phyloP scores from a whole-genome alignment of 2,329 filamentous ascomycete species.

The Dactylellina haptotyla region DNA sequence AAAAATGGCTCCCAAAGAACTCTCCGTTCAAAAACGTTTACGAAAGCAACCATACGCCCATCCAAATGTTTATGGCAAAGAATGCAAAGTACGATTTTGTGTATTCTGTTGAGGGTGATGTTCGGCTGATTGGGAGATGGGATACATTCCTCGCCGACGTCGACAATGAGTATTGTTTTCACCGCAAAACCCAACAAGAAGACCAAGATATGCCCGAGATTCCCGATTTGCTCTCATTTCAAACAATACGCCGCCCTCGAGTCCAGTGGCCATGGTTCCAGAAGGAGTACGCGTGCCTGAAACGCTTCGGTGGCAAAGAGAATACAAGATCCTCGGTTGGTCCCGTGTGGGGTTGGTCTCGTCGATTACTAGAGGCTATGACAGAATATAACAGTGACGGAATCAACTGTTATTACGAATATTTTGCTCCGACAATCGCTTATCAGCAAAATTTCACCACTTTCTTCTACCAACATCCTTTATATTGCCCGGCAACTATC shows the following conservation, averaged over 20 bases:
- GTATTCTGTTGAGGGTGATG: constrained; percentile 25
- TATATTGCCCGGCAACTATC: constrained; percentile 28
- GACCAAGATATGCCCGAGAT: constrained; percentile 22
- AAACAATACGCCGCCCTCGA: constrained; percentile 11
- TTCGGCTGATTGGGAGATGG: constrained; percentile 34
- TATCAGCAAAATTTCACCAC: constrained; percentile 30
- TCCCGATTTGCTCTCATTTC: constrained; percentile 24
- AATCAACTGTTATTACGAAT: constrained; percentile 45
- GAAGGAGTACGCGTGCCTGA: neutral
- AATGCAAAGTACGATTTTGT: constrained; percentile 41
- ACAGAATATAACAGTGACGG: constrained; percentile 23
- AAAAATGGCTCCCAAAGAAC: constrained; percentile 18
- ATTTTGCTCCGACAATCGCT: constrained; percentile 36
- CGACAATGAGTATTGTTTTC: constrained; percentile 34
- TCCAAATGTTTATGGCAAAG: constrained; percentile 32
- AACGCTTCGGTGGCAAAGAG: constrained; percentile 17
- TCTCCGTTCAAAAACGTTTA: constrained; percentile 23
- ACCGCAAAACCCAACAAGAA: constrained; percentile 11
- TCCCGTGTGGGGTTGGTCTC: constrained; percentile 44
- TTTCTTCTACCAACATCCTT: constrained; percentile 49
- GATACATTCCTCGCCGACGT: constrained; percentile 32
- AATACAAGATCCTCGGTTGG: constrained; percentile 18
- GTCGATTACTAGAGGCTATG: constrained; percentile 32
- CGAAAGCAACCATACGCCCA: constrained; percentile 26
- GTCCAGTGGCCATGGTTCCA: constrained; percentile 25